phyloP scores from a whole-genome alignment of 345 rosid genomes.

The Streptanthus diversifolius region DNA sequence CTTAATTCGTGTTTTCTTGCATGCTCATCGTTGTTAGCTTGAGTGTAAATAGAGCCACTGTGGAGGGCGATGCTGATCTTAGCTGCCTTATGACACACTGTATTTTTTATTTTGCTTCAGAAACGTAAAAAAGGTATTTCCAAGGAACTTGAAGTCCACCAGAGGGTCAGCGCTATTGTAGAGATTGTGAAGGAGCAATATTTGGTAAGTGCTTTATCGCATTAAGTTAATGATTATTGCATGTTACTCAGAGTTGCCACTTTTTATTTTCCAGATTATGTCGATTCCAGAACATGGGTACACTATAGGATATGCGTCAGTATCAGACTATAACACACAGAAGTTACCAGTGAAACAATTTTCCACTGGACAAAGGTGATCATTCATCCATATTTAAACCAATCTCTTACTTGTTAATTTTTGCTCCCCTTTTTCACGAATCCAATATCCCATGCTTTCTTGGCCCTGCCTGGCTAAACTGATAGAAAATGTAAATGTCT shows the following conservation, averaged over 20 bases:
- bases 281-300: slow-evolving; percentile 70
- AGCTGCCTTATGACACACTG: slow-evolving; percentile 10
- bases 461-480: slow-evolving; percentile 3
- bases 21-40: not conserved
- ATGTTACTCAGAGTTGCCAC: slow-evolving; percentile 20
- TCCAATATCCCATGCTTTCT: slow-evolving; percentile 2
- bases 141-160: slow-evolving; percentile 69
- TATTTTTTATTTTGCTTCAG: slow-evolving; percentile 35
- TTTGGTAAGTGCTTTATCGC: slow-evolving; percentile 54
- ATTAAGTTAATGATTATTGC: slow-evolving; percentile 18
- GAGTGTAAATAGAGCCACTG: slow-evolving; percentile 1
- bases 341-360: slow-evolving; percentile 57
- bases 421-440: not conserved
- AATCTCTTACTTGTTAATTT: slow-evolving; percentile 12
- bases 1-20: slow-evolving; percentile 5
- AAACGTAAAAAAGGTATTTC: slow-evolving; percentile 66
- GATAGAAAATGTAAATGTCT: not conserved
- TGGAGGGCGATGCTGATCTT: not conserved
- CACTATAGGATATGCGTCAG: slow-evolving; percentile 78
- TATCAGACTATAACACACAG: slow-evolving; percentile 85
- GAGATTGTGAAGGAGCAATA: slow-evolving; percentile 97
- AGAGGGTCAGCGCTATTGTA: slow-evolving; percentile 67
- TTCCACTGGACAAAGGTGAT: slow-evolving; percentile 75
- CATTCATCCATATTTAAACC: not conserved
- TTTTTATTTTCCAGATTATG: slow-evolving; percentile 61